Evolutionary conservation across 2,329 filamentous ascomycete genomes (phyloP).

Genomic region (Apiospora arundinis): DNA sequence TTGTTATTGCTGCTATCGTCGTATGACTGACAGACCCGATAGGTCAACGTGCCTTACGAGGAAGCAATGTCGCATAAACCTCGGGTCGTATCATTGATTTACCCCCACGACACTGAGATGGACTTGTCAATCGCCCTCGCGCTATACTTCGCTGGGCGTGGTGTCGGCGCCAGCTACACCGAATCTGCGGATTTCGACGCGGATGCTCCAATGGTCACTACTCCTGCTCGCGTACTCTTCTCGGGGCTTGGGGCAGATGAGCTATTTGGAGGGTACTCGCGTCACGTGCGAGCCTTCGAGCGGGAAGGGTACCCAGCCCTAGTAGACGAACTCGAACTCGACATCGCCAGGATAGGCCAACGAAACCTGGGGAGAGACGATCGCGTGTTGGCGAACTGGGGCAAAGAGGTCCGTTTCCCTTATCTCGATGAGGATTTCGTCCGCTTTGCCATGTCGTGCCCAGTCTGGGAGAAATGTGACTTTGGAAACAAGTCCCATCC

Average conservation of each 20-base stretch:
- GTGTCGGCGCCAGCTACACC: constrained; percentile 58
- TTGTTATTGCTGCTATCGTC: too few species aligned
- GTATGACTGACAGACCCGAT: neutral
- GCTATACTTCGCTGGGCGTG: constrained; percentile 92
- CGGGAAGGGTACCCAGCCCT: constrained; percentile 74
- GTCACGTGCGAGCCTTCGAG: constrained; percentile 79
- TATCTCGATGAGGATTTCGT: constrained; percentile 89
- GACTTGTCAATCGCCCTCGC: constrained; percentile 93
- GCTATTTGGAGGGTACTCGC: constrained; percentile 90
- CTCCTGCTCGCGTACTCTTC: constrained; percentile 80
- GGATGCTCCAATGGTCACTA: constrained; percentile 46
- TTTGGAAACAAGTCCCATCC: constrained; percentile 63
- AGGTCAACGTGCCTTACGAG: constrained; percentile 82
- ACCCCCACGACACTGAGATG: constrained; percentile 98
- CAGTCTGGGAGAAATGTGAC: constrained; percentile 87
- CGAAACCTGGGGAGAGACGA: constrained; percentile 96
- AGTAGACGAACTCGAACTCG: constrained; percentile 81
- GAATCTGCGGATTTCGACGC: constrained; percentile 35
- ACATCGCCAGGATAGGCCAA: constrained; percentile 84
- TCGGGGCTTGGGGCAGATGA: constrained; percentile 96
- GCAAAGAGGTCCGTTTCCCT: constrained; percentile 86
- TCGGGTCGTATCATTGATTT: constrained; percentile 77
- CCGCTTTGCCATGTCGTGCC: constrained; percentile 75
- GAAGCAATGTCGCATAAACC: constrained; percentile 74
- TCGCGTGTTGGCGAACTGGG: constrained; percentile 87